Conservation (phyloP, 176 grass and related monocot genomes). For the Eleusine coracana region DNA sequence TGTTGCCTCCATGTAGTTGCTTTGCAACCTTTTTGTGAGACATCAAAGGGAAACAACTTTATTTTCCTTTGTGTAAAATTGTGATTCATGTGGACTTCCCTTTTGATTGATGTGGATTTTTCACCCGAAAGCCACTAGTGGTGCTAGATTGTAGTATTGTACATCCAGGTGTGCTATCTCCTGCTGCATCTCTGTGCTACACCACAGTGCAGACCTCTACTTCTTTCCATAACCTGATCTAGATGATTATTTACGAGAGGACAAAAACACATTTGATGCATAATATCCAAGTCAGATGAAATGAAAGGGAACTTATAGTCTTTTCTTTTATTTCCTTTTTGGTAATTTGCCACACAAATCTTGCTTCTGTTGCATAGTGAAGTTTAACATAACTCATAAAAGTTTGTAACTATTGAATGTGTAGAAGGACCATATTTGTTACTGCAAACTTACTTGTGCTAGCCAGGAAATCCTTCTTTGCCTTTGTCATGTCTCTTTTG, state of each 20-base stretch:
- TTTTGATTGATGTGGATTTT: conserved; percentile 32
- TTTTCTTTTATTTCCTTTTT: conserved; percentile 15
- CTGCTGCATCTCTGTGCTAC: not conserved
- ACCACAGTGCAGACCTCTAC: not conserved
- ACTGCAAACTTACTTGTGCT: conserved; percentile 4
- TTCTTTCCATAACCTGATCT: not conserved
- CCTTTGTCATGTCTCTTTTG: not conserved
- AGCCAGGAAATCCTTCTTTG: not conserved
- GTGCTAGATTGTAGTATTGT: not conserved
- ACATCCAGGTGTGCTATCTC: conserved; percentile 21
- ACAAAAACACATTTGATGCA: not conserved
- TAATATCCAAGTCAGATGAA: conserved; percentile 7
- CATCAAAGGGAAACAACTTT: too few relatives aligned
- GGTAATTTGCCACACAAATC: not conserved
- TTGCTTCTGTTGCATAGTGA: conserved; percentile 13
- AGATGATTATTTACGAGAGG: not conserved
- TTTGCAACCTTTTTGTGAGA: conserved; percentile 13
- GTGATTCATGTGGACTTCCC: conserved; percentile 2
- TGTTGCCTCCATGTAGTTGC: not conserved
- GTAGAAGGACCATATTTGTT: conserved; percentile 6
- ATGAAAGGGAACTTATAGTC: not conserved
- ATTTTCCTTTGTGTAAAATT: not conserved
- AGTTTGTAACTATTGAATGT: not conserved
- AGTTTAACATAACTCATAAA: not conserved
- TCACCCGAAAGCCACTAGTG: conserved; percentile 21